These are phyloP conservation scores for Crotalaria pallida DNA, from an alignment of 306 rosid species.

Conservation along the genomic window DNA sequence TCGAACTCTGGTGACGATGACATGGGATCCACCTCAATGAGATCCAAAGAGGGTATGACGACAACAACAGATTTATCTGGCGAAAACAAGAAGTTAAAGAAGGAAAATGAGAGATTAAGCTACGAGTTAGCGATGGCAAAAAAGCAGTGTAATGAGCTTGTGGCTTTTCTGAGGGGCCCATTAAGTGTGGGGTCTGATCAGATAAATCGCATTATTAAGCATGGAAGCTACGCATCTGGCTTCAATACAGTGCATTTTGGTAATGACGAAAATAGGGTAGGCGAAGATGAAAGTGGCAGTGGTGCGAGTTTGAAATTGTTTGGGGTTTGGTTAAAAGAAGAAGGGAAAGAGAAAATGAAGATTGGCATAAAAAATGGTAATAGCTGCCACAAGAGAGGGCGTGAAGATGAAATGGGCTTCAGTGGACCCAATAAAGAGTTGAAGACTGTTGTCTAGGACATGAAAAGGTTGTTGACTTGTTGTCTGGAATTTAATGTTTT, in stretches of 20 bases:
- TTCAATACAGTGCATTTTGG: constrained; percentile 18
- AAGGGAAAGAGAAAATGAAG: constrained; percentile 7
- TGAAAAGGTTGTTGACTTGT: neutral
- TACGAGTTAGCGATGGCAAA: constrained; percentile 51
- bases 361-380: neutral
- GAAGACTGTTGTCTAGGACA: constrained; percentile 27
- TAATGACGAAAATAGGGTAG: constrained; percentile 26
- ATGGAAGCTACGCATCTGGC: constrained; percentile 47
- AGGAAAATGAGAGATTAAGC: constrained; percentile 58
- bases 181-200: constrained; percentile 59
- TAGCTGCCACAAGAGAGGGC: constrained; percentile 29
- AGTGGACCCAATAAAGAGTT: constrained; percentile 31
- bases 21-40: constrained; percentile 69
- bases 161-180: constrained; percentile 39
- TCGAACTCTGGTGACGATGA: constrained; percentile 70
- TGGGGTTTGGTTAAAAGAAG: constrained; percentile 78
- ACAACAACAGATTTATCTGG: constrained; percentile 31
- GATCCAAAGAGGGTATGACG: constrained; percentile 42
- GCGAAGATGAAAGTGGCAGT: neutral
- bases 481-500: neutral
- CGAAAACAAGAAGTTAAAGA: constrained; percentile 65
- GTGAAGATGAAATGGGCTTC: constrained; percentile 37
- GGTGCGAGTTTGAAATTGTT: constrained; percentile 52
- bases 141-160: constrained; percentile 61
- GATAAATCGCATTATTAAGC: constrained; percentile 45